Percentiles rank a stretch among this genome's conserved stretches.
phyloP scores from a whole-genome alignment of 164 flowering plant species.

The Tetrastigma voinierianum region DNA sequence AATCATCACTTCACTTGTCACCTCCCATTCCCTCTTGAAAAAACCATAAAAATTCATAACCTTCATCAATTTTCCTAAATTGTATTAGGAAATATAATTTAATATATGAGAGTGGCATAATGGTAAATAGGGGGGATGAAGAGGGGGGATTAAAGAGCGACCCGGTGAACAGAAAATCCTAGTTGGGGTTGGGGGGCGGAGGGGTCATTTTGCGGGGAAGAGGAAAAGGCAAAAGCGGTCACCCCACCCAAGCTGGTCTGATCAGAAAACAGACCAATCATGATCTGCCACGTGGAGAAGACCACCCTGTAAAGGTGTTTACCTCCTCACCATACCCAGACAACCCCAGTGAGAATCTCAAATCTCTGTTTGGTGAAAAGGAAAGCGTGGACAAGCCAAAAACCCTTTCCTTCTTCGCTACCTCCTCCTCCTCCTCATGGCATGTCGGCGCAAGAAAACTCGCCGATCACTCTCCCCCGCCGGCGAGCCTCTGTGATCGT shows the following conservation, averaged over 20 bases:
- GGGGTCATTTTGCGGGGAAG: neutral
- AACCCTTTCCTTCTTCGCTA: slow-evolving; percentile 5
- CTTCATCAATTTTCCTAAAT: too few relatives aligned
- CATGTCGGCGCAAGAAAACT: too few relatives aligned
- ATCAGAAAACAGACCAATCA: slow-evolving; percentile 9
- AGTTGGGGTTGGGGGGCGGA: neutral
- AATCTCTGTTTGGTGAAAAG: slow-evolving; percentile 1
- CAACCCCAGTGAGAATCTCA: neutral
- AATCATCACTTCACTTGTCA: too few relatives aligned
- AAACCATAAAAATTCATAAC: too few relatives aligned
- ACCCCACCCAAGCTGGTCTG: slow-evolving; percentile 14
- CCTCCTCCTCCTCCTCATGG: too few relatives aligned
- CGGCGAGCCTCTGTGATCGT: neutral
- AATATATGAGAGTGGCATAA: too few relatives aligned
- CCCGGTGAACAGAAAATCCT: neutral
- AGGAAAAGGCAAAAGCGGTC: neutral
- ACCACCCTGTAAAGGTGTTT: slow-evolving; percentile 16
- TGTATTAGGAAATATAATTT: too few relatives aligned
- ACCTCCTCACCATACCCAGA: neutral
- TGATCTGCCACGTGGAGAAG: slow-evolving; percentile 6
- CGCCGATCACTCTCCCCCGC: neutral
- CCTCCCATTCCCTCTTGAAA: too few relatives aligned
- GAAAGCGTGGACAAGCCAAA: neutral
- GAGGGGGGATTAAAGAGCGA: too few relatives aligned
- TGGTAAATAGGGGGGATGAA: too few relatives aligned